A percentile compares a stretch with the other conserved stretches of the same genome.
Evolutionary conservation across 169 alveolate genomes (phyloP).

Genomic region (Plasmodium coatneyi): DNA sequence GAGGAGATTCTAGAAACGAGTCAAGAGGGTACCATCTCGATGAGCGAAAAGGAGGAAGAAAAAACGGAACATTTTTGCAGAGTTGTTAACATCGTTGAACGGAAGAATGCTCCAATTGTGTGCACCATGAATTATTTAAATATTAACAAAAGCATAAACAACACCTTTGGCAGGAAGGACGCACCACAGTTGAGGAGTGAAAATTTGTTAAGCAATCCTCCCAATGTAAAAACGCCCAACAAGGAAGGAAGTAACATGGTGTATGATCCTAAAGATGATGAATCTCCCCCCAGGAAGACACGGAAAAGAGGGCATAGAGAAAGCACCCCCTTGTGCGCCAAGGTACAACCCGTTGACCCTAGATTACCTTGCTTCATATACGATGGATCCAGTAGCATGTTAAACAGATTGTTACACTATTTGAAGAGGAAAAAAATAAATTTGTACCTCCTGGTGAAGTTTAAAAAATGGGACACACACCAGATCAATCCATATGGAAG

Average conservation of each 20-base stretch:
- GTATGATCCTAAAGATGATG: background rate
- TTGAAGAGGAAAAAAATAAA: slow-evolving; percentile 39
- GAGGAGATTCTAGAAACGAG: background rate
- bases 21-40: background rate
- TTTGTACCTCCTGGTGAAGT: slow-evolving; percentile 52
- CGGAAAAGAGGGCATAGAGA: background rate
- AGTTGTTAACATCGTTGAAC: slow-evolving; percentile 50
- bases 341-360: slow-evolving; percentile 36
- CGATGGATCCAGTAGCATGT: background rate
- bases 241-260: background rate
- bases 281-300: background rate
- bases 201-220: background rate
- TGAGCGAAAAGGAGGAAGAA: slow-evolving; percentile 3
- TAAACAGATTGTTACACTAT: slow-evolving; percentile 18
- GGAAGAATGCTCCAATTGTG: slow-evolving; percentile 21
- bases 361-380: slow-evolving; percentile 67
- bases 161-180: slow-evolving; percentile 26
- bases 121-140: slow-evolving; percentile 47
- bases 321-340: slow-evolving; percentile 18
- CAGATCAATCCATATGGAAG: slow-evolving; percentile 69
- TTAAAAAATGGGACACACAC: slow-evolving; percentile 50
- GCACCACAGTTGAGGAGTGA: background rate
- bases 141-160: slow-evolving; percentile 35
- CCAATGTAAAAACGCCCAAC: background rate
- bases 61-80: slow-evolving; percentile 33